These are phyloP conservation scores for Jasminum sambac DNA, from an alignment of 257 asterid species.

Conservation along the genomic window DNA sequence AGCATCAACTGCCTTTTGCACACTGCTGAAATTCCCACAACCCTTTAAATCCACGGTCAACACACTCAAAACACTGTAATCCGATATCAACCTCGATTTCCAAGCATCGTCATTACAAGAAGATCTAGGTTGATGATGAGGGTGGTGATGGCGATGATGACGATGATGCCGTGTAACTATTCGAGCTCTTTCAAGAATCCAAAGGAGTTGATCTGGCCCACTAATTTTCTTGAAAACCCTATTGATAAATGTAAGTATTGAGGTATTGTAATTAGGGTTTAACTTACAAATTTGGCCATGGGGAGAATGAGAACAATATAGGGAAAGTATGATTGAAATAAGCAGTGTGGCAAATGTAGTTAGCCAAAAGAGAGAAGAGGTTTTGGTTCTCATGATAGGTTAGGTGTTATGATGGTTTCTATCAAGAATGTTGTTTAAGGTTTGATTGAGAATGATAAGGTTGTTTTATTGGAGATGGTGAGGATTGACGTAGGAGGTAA, in stretches of 20 bases:
- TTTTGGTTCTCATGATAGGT: slow-evolving; percentile 46
- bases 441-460: slow-evolving; percentile 2
- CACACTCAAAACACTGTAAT: slow-evolving; percentile 46
- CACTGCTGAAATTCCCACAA: slow-evolving; percentile 70
- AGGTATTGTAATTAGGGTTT: neutral
- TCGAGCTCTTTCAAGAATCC: slow-evolving; percentile 16
- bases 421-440: slow-evolving; percentile 9
- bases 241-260: slow-evolving; percentile 22
- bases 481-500: slow-evolving; percentile 57
- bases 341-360: slow-evolving; percentile 42
- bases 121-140: slow-evolving; percentile 9
- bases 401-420: slow-evolving; percentile 12
- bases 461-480: slow-evolving; percentile 21
- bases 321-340: slow-evolving; percentile 41
- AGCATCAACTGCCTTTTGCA: slow-evolving; percentile 75
- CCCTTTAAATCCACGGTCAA: slow-evolving; percentile 62
- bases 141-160: slow-evolving; percentile 30
- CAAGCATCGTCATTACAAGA: slow-evolving; percentile 42
- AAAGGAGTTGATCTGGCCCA: slow-evolving; percentile 33
- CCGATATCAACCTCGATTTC: slow-evolving; percentile 50
- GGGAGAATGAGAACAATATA: slow-evolving; percentile 24
- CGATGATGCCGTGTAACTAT: slow-evolving; percentile 23
- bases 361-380: slow-evolving; percentile 49
- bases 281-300: neutral
- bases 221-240: slow-evolving; percentile 24